Percentiles rank a stretch among this genome's conserved stretches.
phyloP scores from a whole-genome alignment of 2,329 filamentous ascomycete species.

The Exophiala sp. region DNA sequence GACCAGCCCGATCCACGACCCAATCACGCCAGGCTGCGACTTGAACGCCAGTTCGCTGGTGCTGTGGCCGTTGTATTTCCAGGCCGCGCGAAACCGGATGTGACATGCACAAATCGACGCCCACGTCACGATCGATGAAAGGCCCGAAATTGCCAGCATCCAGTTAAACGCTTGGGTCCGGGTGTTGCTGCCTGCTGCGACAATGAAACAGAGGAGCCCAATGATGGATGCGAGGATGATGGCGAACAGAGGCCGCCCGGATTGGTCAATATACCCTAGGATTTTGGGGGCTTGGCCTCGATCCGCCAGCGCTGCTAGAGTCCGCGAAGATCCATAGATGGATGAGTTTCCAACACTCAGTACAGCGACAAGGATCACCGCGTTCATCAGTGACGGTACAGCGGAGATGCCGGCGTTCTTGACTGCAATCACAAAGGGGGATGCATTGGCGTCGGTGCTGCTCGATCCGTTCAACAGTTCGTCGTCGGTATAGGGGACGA shows the following conservation, averaged over 20 bases:
- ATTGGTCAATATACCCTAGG: conserved; percentile 72
- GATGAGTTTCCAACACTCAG: conserved; percentile 85
- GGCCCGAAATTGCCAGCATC: conserved; percentile 68
- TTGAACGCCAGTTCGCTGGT: conserved; percentile 72
- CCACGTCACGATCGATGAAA: conserved; percentile 71
- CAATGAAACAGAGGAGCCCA: conserved; percentile 70
- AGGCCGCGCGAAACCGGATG: conserved; percentile 82
- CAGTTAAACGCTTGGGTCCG: conserved; percentile 61
- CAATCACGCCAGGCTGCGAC: conserved; percentile 69
- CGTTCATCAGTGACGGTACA: conserved; percentile 83
- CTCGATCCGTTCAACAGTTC: conserved; percentile 55
- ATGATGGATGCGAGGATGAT: conserved; percentile 61
- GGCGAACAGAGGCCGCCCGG: conserved; percentile 69
- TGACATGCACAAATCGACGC: conserved; percentile 42
- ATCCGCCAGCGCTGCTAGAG: conserved; percentile 80
- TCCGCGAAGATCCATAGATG: conserved; percentile 84
- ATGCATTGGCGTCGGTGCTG: conserved; percentile 62
- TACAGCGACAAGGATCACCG: conserved; percentile 81
- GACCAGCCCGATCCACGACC: conserved; percentile 71
- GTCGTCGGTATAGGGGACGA: conserved; percentile 66
- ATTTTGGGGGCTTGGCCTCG: conserved; percentile 73
- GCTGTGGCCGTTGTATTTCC: conserved; percentile 62
- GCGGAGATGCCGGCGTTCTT: conserved; percentile 72
- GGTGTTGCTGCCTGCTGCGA: conserved; percentile 45
- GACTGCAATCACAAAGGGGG: conserved; percentile 90